phyloP scores from a whole-genome alignment of 2,329 filamentous ascomycete species.

The Microcyclospora pomicola region DNA sequence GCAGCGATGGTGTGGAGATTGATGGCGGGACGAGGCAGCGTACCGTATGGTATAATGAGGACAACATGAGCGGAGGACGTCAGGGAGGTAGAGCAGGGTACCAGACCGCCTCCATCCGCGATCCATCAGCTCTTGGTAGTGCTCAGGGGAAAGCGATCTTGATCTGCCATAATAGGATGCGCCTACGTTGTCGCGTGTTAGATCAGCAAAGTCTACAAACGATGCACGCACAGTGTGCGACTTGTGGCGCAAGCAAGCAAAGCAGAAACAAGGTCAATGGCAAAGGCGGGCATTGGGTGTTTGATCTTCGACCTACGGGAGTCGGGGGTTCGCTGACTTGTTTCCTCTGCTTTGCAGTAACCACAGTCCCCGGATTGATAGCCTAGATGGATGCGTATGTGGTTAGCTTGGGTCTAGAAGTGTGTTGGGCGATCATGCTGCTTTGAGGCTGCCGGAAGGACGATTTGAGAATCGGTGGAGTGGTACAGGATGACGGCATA shows the following conservation, averaged over 20 bases:
- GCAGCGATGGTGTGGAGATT: neutral
- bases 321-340: conserved; percentile 33
- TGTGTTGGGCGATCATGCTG: neutral
- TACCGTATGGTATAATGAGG: conserved; percentile 71
- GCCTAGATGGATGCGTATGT: neutral
- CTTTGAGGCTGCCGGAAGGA: neutral
- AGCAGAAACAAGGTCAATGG: neutral
- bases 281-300: conserved; percentile 1
- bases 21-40: conserved; percentile 1
- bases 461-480: no score
- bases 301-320: conserved; percentile 31
- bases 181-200: conserved; percentile 34
- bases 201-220: neutral
- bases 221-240: neutral
- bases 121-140: conserved; percentile 61
- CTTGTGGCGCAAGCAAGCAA: neutral
- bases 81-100: conserved; percentile 60
- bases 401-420: conserved; percentile 2
- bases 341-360: conserved; percentile 35
- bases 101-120: conserved; percentile 59
- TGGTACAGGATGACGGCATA: no score
- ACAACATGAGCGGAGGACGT: conserved; percentile 71
- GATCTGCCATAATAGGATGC: conserved; percentile 59
- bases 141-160: conserved; percentile 44
- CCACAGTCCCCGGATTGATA: conserved; percentile 30